Percentiles rank a stretch among this genome's conserved stretches.
These are phyloP conservation scores for Bjerkandera adusta DNA, from an alignment of 1,284 basidiomycete species.

Conservation along the genomic window DNA sequence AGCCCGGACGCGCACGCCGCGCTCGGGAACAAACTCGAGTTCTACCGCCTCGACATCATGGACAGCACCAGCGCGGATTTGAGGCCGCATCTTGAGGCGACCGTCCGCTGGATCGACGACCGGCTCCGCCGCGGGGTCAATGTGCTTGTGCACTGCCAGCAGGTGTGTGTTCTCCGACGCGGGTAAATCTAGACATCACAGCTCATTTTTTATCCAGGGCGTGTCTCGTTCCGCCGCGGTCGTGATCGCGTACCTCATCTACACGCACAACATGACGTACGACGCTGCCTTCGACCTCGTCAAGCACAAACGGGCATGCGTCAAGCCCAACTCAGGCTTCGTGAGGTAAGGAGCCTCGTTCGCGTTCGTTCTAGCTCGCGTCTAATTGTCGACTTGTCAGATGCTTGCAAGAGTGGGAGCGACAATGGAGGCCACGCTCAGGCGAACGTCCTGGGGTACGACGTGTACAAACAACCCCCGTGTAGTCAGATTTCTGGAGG, in stretches of 20 bases:
- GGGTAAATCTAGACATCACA: constrained; percentile 16
- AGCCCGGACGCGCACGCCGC: constrained; percentile 38
- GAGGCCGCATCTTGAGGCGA: constrained; percentile 51
- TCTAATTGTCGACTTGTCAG: not conserved
- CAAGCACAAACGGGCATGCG: constrained; percentile 58
- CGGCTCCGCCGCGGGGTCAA: constrained; percentile 48
- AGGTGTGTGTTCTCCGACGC: constrained; percentile 39
- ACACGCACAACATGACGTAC: constrained; percentile 64
- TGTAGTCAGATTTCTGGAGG: too few relatives aligned
- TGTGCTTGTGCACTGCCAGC: constrained; percentile 66
- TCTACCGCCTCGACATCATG: constrained; percentile 63
- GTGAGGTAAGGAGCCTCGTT: constrained; percentile 24
- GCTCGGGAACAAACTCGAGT: constrained; percentile 51
- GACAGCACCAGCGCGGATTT: constrained; percentile 55
- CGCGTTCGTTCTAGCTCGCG: not conserved
- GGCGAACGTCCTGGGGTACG: constrained; percentile 11
- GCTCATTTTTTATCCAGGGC: constrained; percentile 42
- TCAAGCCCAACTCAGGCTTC: constrained; percentile 67
- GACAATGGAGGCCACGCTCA: constrained; percentile 13
- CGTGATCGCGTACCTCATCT: constrained; percentile 67
- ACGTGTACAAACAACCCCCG: constrained; percentile 11
- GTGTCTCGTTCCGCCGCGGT: constrained; percentile 67
- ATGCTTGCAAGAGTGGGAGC: constrained; percentile 16
- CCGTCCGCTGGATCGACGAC: constrained; percentile 53
- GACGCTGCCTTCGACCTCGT: constrained; percentile 58